Evolutionary conservation across 768 basidiomycete species (phyloP).

Genomic region (Leccinellum rugosiceps): DNA sequence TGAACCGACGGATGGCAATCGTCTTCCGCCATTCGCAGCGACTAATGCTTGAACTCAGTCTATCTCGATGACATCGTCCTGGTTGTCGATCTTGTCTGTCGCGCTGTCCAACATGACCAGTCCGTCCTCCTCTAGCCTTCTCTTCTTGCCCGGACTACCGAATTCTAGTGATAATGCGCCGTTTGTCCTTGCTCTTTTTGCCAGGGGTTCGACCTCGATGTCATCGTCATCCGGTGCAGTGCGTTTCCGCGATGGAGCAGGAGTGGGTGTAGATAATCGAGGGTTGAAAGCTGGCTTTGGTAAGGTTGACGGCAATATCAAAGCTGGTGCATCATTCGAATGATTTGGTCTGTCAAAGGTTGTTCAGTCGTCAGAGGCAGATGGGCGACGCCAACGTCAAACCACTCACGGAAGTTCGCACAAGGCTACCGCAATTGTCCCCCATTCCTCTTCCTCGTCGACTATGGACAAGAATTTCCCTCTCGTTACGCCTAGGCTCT

Average conservation of each 20-base stretch:
- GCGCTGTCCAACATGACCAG: conserved; percentile 61
- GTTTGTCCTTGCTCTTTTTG: conserved; percentile 51
- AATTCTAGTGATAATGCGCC: conserved; percentile 19
- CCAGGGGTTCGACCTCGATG: conserved; percentile 52
- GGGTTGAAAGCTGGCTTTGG: conserved; percentile 51
- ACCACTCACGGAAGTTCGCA: conserved; percentile 65
- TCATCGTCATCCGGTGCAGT: conserved; percentile 55
- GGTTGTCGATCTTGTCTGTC: conserved; percentile 49
- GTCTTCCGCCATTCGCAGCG: not conserved
- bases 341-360: conserved; percentile 49
- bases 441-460: conserved; percentile 80
- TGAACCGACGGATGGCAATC: not conserved
- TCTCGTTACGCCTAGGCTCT: conserved; percentile 71
- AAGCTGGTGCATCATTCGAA: conserved; percentile 45
- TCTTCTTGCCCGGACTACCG: conserved; percentile 60
- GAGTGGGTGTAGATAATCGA: conserved; percentile 36
- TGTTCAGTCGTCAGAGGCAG: not conserved
- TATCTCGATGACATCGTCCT: conserved; percentile 59
- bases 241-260: conserved; percentile 54
- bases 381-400: not conserved
- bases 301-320: conserved; percentile 63
- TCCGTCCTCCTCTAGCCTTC: conserved; percentile 71
- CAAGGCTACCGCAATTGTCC: conserved; percentile 69
- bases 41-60: conserved; percentile 35
- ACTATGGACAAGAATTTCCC: conserved; percentile 88